These are phyloP conservation scores for Fraxinus sp. DNA, from an alignment of 305 asterid species.

Conservation along the genomic window DNA sequence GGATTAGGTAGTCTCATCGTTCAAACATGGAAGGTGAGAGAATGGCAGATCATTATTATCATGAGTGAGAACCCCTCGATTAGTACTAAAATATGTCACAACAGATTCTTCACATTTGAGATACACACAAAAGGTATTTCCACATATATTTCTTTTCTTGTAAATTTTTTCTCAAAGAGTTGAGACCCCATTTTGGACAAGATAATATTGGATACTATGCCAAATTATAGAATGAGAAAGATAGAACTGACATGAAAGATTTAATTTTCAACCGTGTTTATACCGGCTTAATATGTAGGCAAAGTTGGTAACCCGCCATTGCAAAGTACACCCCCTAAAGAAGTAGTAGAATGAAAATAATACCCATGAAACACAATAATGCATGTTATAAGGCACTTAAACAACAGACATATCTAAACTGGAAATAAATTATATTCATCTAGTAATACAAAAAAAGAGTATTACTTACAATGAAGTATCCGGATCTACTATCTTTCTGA, in stretches of 20 bases:
- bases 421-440: not conserved
- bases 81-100: not conserved
- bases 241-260: not conserved
- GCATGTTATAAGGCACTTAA: not conserved
- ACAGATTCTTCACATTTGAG: not conserved
- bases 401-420: not conserved
- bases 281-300: not conserved
- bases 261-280: not conserved
- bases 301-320: not conserved
- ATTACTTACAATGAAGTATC: constrained; percentile 44
- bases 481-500: constrained; percentile 38
- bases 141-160: not conserved
- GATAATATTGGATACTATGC: not conserved
- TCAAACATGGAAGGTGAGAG: not conserved
- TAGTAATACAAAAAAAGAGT: not conserved
- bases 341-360: not conserved
- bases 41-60: not conserved
- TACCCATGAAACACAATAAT: not conserved
- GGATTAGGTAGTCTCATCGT: not conserved
- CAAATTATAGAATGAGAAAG: not conserved
- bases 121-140: not conserved
- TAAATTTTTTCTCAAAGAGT: not conserved
- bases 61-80: not conserved
- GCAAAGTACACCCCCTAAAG: not conserved
- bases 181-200: not conserved